Evolutionary conservation across 1,284 basidiomycete genomes (phyloP), one percentile per base, ranked within the genome.

Genomic region (Ceratobasidium sp.): DNA sequence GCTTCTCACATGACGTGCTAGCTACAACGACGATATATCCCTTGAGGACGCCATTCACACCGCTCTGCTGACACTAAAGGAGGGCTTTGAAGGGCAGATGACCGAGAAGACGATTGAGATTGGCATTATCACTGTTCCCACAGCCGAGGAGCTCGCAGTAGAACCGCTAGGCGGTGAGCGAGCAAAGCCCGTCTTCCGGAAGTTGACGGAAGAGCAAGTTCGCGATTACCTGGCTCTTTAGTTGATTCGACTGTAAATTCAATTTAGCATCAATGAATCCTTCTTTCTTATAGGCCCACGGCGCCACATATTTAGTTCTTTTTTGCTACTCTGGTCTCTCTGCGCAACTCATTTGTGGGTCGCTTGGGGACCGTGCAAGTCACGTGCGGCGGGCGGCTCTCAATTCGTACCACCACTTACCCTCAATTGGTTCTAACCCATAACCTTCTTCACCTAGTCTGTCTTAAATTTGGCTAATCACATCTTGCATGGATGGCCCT

Each of bases 21-120:
- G 96, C 79, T 99, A 99, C 85, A 98, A 98, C 84, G 97, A 99
- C 83, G 98, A 99, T 79, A 97, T 99, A 79, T 98, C 96, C 77
- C 85, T 99, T 73, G 98, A 99, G 83, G 98, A 99, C 81, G 98
- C 98, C 26, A 99, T 99, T 78, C 98, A 99, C 83, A 99, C 98
- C 8, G 97, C 98, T n/a, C 88, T 99, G 47, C 84, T 99, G 76
- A 99, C 98, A 23, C 86, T 99, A 76, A 99, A 99, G 83, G 98
- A 99, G 84, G 97, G 97, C 9, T 98, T 98, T 78, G 98, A 99
- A 82, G 98, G 98, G 14, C 94, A 98, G 81, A 98, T 99, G 96
- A 98, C 97, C 23, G 97, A 98, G 84, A 97, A 98, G 85, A 99
- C 98, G 43, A 98, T 99, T 79, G 98, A 99, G 83, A 96, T 99